These are phyloP conservation scores for Stipa capillata DNA, from an alignment of 176 grass and related monocot species.

Conservation along the genomic window DNA sequence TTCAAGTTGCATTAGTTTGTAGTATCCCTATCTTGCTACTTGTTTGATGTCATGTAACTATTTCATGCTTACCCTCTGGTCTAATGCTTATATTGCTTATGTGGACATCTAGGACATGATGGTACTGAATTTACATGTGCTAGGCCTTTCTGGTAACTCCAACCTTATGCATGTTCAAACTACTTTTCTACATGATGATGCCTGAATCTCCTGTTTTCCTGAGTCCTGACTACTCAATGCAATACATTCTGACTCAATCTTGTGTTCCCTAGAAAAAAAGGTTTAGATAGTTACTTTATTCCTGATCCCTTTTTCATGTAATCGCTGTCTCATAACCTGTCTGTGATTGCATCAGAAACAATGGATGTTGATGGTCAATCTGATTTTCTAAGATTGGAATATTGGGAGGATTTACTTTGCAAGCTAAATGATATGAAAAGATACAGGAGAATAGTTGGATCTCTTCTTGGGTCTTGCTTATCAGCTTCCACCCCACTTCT, in stretches of 20 bases:
- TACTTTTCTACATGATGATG: neutral
- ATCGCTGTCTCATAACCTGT: conserved; percentile 10
- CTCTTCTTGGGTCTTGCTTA: conserved; percentile 81
- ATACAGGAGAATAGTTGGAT: conserved; percentile 89
- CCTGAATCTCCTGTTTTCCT: neutral
- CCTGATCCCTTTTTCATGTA: neutral
- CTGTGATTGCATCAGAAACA: conserved; percentile 35
- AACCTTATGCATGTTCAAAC: neutral
- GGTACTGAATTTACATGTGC: neutral
- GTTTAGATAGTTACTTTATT: neutral
- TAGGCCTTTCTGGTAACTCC: neutral
- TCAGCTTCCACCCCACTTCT: conserved; percentile 61
- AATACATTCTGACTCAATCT: neutral
- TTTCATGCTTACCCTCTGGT: neutral
- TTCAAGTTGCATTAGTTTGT: neutral
- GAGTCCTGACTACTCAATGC: neutral
- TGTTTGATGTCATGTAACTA: neutral
- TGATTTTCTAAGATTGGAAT: conserved; percentile 57
- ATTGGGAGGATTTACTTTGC: conserved; percentile 74
- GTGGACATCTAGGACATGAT: neutral
- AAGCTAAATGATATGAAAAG: conserved; percentile 80
- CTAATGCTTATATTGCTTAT: neutral
- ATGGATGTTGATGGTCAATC: conserved; percentile 19
- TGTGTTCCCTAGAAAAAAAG: neutral
- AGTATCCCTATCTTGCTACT: neutral